phyloP scores from a whole-genome alignment of 1,284 basidiomycete genomes.

The Sporisorium sorghi region DNA sequence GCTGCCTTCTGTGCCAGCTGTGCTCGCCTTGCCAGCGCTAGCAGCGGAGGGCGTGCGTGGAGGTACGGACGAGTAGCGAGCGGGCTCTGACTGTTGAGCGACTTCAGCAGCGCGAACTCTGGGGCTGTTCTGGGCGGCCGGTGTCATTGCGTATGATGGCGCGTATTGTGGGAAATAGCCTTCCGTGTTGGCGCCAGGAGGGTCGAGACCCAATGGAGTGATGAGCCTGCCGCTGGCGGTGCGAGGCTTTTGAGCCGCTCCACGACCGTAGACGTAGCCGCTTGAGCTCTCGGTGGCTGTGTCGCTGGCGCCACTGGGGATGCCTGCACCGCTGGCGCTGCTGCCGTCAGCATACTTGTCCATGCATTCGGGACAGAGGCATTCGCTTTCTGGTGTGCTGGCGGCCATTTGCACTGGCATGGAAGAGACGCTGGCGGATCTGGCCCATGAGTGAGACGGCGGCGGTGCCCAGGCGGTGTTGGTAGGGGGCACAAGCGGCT shows the following conservation, averaged over 20 bases:
- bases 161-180: slow-evolving; percentile 52
- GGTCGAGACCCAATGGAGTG: slow-evolving; percentile 53
- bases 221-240: slow-evolving; percentile 59
- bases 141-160: slow-evolving; percentile 17
- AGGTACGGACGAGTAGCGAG: slow-evolving; percentile 8
- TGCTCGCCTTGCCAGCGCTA: slow-evolving; percentile 41
- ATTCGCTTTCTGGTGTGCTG: slow-evolving; percentile 59
- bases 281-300: slow-evolving; percentile 60
- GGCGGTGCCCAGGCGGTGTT: slow-evolving; percentile 26
- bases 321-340: slow-evolving; percentile 51
- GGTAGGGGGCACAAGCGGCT: slow-evolving; percentile 37
- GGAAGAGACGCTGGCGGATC: slow-evolving; percentile 38
- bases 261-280: slow-evolving; percentile 45
- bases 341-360: slow-evolving; percentile 51
- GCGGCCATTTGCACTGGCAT: slow-evolving; percentile 20
- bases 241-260: slow-evolving; percentile 47
- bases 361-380: slow-evolving; percentile 57
- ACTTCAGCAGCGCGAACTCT: slow-evolving; percentile 20
- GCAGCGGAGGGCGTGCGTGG: slow-evolving; percentile 46
- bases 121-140: slow-evolving; percentile 20
- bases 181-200: slow-evolving; percentile 43
- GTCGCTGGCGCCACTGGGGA: slow-evolving; percentile 63
- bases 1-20: slow-evolving; percentile 52
- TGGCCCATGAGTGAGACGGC: slow-evolving; percentile 16
- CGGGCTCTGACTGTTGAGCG: slow-evolving; percentile 1